Percentiles rank a stretch among this genome's conserved stretches.
Conservation (phyloP, 176 grass and related monocot species). For the Lolium rigidum region DNA sequence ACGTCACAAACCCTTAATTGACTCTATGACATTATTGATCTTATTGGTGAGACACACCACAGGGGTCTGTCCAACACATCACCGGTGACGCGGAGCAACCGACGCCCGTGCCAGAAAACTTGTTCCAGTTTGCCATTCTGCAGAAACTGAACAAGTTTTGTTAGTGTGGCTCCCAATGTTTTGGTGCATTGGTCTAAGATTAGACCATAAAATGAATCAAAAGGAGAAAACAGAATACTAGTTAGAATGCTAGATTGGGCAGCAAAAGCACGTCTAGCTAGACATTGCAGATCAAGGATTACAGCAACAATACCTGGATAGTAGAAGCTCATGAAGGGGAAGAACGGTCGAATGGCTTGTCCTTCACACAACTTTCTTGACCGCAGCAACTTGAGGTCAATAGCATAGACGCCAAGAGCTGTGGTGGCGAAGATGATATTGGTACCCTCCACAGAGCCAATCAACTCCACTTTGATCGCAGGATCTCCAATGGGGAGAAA, state of each 20-base stretch:
- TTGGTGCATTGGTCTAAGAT: not conserved
- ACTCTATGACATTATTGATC: not conserved
- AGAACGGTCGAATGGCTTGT: not conserved
- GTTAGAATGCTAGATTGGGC: not conserved
- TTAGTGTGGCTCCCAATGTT: not conserved
- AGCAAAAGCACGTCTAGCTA: not conserved
- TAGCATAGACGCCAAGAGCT: not conserved
- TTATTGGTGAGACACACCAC: not conserved
- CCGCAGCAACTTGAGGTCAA: constrained; percentile 22
- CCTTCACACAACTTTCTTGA: not conserved
- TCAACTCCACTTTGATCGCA: too few relatives aligned
- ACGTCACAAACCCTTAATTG: not conserved
- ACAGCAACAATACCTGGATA: not conserved
- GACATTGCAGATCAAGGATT: not conserved
- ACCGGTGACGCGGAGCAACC: not conserved
- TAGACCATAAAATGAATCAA: not conserved
- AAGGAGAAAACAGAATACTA: not conserved
- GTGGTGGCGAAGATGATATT: not conserved
- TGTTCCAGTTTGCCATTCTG: not conserved
- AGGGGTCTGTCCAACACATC: not conserved
- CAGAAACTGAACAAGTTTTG: not conserved
- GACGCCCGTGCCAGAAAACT: not conserved
- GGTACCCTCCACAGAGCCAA: not conserved
- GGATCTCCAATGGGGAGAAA: not conserved
- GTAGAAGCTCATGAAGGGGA: constrained; percentile 34